Conservation (phyloP, 108 stramenopile species). For the Pelagomonas calceolata region DNA sequence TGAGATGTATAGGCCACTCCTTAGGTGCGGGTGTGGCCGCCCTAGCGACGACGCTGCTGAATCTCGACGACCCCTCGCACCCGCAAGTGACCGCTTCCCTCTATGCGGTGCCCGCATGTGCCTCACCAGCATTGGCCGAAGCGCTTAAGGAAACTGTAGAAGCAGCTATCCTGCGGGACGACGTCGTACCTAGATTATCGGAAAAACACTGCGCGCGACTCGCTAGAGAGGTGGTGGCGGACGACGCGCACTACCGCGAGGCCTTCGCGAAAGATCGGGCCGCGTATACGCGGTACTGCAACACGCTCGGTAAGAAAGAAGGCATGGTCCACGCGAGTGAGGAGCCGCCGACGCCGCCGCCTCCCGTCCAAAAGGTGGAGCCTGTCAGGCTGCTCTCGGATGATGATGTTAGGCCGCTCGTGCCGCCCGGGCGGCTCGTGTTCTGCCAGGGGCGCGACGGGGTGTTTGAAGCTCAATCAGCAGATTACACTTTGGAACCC, state of each 20-base stretch:
- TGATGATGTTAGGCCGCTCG: not conserved
- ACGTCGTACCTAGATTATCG: not conserved
- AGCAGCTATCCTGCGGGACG: not conserved
- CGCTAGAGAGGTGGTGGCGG: not conserved
- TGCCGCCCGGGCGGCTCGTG: not conserved
- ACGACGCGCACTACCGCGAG: not conserved
- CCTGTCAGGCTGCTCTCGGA: too few relatives aligned
- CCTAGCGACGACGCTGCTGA: not conserved
- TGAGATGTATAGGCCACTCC: not conserved
- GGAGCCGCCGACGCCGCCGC: not conserved
- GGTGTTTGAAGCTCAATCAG: not conserved
- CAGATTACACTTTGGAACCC: not conserved
- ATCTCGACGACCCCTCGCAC: too few relatives aligned
- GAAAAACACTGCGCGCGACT: not conserved
- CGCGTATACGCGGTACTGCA: not conserved
- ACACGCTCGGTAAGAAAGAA: too few relatives aligned
- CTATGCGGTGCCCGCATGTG: not conserved
- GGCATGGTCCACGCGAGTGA: not conserved
- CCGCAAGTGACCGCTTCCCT: not conserved
- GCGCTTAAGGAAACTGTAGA: not conserved
- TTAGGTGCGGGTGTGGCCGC: not conserved
- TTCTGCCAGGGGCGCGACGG: not conserved
- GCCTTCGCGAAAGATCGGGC: not conserved
- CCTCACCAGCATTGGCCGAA: not conserved
- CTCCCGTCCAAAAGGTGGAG: too few relatives aligned